Evolutionary conservation across 129 eudicot genomes (phyloP).

Genomic region (Flaveria trinervia): DNA sequence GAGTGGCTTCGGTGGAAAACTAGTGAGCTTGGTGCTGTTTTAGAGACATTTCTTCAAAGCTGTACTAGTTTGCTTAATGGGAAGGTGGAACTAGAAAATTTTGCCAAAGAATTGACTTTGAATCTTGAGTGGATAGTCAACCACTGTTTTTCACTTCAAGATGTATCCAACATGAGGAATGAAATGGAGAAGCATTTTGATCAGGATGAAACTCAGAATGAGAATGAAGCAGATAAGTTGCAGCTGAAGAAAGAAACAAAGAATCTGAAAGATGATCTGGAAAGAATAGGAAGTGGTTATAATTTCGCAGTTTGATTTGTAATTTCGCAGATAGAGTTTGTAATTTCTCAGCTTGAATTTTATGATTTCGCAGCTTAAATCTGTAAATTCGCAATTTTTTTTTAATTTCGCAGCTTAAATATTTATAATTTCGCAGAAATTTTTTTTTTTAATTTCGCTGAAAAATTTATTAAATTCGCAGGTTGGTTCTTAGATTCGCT

Average conservation of each 20-base stretch:
- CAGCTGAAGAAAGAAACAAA: conserved; percentile 34
- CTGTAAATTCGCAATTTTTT: too few relatives aligned
- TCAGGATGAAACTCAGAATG: conserved; percentile 76
- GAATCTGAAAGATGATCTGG: conserved; percentile 40
- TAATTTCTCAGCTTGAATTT: too few relatives aligned
- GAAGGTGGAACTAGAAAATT: conserved; percentile 46
- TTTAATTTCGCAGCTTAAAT: too few relatives aligned
- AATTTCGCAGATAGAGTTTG: too few relatives aligned
- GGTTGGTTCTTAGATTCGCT: too few relatives aligned
- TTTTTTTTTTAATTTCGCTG: too few relatives aligned
- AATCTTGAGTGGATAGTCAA: conserved; percentile 82
- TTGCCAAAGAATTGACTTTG: conserved; percentile 58
- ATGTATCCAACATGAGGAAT: conserved; percentile 78
- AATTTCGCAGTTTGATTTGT: too few relatives aligned
- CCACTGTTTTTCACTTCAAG: conserved; percentile 94
- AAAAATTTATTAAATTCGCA: too few relatives aligned
- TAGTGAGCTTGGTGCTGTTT: conserved; percentile 55
- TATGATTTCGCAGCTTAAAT: too few relatives aligned
- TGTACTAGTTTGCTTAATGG: conserved; percentile 60
- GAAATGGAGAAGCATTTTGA: conserved; percentile 63
- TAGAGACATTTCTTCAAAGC: conserved; percentile 55
- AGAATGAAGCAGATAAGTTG: conserved; percentile 38
- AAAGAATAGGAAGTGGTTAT: too few relatives aligned
- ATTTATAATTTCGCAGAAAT: too few relatives aligned
- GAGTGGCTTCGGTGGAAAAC: conserved; percentile 90